A percentile compares a stretch with the other conserved stretches of the same genome.
Conservation (phyloP, 106 monocot species). For the Vanilla planifolia region DNA sequence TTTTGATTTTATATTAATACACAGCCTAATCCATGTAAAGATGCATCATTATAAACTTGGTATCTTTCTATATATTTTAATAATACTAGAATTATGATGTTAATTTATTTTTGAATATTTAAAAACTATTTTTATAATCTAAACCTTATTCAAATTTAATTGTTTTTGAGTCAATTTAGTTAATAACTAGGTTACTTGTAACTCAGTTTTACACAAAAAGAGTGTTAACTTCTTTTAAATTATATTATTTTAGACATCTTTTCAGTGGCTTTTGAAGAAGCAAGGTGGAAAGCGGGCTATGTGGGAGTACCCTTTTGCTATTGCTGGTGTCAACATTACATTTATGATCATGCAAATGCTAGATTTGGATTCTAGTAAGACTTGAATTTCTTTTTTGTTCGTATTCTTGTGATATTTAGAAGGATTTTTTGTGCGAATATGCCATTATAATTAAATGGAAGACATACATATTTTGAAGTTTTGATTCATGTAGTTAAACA, state of each 20-base stretch:
- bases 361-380: slow-evolving; percentile 22
- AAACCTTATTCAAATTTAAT: background rate
- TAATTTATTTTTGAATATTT: too few relatives aligned
- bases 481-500: too few relatives aligned
- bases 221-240: background rate
- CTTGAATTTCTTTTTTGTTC: background rate
- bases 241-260: slow-evolving; percentile 46
- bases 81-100: too few relatives aligned
- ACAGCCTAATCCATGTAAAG: too few relatives aligned
- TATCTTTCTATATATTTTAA: too few relatives aligned
- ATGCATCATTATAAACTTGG: background rate
- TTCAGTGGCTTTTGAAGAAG: slow-evolving; percentile 66
- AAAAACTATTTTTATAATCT: background rate
- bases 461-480: background rate
- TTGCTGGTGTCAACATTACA: slow-evolving; percentile 91
- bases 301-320: slow-evolving; percentile 96
- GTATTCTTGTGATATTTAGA: background rate
- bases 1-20: too few relatives aligned
- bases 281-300: slow-evolving; percentile 68
- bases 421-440: background rate
- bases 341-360: slow-evolving; percentile 97
- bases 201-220: background rate
- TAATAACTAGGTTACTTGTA: too few relatives aligned
- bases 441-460: background rate
- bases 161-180: too few relatives aligned